phyloP scores from a whole-genome alignment of 2,329 filamentous ascomycete genomes.

The Thielaviopsis populi region DNA sequence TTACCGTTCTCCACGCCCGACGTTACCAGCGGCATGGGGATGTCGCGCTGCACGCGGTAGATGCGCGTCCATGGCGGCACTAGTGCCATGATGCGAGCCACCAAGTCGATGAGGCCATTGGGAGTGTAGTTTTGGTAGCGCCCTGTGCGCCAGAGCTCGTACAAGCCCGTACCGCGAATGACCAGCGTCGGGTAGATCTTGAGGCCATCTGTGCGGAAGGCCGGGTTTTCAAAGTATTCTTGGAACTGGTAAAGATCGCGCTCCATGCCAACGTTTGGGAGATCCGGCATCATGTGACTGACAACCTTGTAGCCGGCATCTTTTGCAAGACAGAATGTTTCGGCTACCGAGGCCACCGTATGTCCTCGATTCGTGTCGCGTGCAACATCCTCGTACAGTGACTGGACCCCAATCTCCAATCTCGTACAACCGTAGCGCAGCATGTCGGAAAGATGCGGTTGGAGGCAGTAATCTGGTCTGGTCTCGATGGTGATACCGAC shows the following conservation, averaged over 20 bases:
- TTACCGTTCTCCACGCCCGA: constrained; percentile 98
- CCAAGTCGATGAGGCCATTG: constrained; percentile 87
- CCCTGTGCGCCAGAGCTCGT: constrained; percentile 93
- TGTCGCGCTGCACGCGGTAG: constrained; percentile 95
- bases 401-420: constrained; percentile 89
- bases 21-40: constrained; percentile 99
- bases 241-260: constrained; percentile 91
- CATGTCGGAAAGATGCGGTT: constrained; percentile 92
- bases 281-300: constrained; percentile 98
- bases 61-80: constrained; percentile 97
- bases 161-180: constrained; percentile 88
- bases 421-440: constrained; percentile 93
- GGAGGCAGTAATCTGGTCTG: constrained; percentile 87
- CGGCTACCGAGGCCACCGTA: constrained; percentile 85
- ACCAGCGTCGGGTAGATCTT: constrained; percentile 98
- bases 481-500: constrained; percentile 99
- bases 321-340: constrained; percentile 94
- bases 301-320: constrained; percentile 98
- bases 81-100: constrained; percentile 87
- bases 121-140: constrained; percentile 98
- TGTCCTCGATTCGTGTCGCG: constrained; percentile 94
- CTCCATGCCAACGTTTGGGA: constrained; percentile 97
- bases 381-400: constrained; percentile 95
- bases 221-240: constrained; percentile 95
- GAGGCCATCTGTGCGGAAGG: constrained; percentile 86